Conservation (phyloP, 805 yeast species). For the Sugiyamaella marilandica region DNA sequence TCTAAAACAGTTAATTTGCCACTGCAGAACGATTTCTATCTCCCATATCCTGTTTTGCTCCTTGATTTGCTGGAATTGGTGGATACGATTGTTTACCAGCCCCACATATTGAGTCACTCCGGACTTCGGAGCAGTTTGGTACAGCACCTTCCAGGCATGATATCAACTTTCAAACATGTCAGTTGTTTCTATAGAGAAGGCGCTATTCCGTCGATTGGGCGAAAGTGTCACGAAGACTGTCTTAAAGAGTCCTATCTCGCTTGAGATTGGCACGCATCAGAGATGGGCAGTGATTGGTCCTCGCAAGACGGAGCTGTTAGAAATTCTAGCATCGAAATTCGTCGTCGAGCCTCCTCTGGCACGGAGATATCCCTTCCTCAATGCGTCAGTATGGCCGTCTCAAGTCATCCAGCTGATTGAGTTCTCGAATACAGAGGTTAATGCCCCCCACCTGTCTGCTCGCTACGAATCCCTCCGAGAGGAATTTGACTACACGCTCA, state of each 20-base stretch:
- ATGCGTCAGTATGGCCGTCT: slow-evolving; percentile 41
- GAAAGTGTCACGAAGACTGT: slow-evolving; percentile 20
- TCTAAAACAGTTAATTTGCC: no score
- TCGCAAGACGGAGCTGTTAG: slow-evolving; percentile 49
- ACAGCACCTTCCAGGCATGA: not conserved
- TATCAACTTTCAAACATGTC: slow-evolving; percentile 3
- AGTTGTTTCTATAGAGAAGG: slow-evolving; percentile 2
- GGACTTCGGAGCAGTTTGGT: not conserved
- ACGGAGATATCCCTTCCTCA: slow-evolving; percentile 51
- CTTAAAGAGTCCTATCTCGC: slow-evolving; percentile 39
- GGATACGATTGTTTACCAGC: no score
- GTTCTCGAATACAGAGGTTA: slow-evolving; percentile 43
- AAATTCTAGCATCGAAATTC: slow-evolving; percentile 52
- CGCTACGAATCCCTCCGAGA: slow-evolving; percentile 86
- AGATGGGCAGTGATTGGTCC: slow-evolving; percentile 57
- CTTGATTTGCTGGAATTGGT: no score
- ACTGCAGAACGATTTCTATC: no score
- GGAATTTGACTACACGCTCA: slow-evolving; percentile 69
- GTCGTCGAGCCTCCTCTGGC: slow-evolving; percentile 49
- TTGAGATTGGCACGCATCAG: slow-evolving; percentile 38
- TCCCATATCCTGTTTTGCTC: no score
- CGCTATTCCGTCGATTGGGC: slow-evolving; percentile 3
- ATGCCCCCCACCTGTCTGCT: slow-evolving; percentile 73
- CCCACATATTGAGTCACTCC: not conserved
- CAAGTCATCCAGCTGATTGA: slow-evolving; percentile 42